Conservation (phyloP, 495 filamentous ascomycete genomes). For the Xylaria castorea region DNA sequence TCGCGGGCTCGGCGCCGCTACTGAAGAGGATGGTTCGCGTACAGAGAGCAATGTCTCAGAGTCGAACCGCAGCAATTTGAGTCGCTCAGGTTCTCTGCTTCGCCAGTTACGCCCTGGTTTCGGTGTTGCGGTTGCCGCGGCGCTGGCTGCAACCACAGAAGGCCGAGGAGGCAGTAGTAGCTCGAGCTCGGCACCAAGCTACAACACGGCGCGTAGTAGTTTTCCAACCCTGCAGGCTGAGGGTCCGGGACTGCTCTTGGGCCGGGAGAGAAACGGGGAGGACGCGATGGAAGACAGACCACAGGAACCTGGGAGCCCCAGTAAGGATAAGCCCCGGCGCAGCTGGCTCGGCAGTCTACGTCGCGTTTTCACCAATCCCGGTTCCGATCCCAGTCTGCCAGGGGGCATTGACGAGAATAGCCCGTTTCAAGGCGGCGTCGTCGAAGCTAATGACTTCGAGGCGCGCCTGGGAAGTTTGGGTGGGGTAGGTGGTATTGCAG, state of each 20-base stretch:
- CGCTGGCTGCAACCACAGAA: constrained; percentile 33
- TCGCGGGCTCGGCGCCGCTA: constrained; percentile 4
- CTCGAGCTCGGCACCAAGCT: constrained; percentile 61
- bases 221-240: constrained; percentile 70
- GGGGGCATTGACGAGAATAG: constrained; percentile 32
- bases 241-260: constrained; percentile 65
- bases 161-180: constrained; percentile 44
- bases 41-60: constrained; percentile 52
- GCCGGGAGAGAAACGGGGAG: constrained; percentile 10
- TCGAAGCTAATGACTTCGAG: constrained; percentile 42
- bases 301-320: constrained; percentile 50
- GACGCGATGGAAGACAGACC: constrained; percentile 40
- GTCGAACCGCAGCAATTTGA: constrained; percentile 43
- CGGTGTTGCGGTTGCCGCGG: constrained; percentile 34
- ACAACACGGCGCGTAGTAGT: constrained; percentile 69
- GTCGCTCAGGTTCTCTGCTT: constrained; percentile 42
- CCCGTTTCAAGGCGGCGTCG: constrained; percentile 36
- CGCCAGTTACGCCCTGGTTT: constrained; percentile 34
- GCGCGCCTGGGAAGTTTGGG: constrained; percentile 36
- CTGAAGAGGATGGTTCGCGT: constrained; percentile 39
- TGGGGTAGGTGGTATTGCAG: constrained; percentile 40
- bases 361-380: constrained; percentile 49
- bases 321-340: constrained; percentile 51
- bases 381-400: constrained; percentile 31
- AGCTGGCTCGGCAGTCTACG: constrained; percentile 59